Evolutionary conservation across 208 protist species (phyloP).

Genomic region (Endotrypanum monterogeii): DNA sequence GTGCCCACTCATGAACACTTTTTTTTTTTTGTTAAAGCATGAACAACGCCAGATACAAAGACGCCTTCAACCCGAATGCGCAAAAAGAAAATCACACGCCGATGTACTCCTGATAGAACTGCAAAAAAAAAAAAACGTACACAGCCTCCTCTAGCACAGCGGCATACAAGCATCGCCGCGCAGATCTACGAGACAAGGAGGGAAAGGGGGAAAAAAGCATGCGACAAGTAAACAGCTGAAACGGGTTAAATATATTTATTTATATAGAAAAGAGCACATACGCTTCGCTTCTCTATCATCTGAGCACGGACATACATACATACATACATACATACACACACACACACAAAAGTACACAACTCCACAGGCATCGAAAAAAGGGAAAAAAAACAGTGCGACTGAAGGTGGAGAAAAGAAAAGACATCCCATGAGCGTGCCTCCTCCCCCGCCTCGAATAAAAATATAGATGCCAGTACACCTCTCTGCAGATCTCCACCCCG

Average conservation of each 20-base stretch:
- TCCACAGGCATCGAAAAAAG: background rate
- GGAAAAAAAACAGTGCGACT: background rate
- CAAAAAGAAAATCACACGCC: background rate
- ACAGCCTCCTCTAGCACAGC: background rate
- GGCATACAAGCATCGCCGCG: background rate
- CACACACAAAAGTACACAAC: background rate
- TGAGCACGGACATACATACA: background rate
- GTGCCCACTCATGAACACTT: background rate
- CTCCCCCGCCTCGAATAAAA: too few relatives aligned
- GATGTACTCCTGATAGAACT: background rate
- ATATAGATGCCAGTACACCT: background rate
- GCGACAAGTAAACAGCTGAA: background rate
- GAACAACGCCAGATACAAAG: background rate
- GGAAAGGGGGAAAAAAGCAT: background rate
- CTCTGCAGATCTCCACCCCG: background rate
- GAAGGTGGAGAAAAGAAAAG: background rate
- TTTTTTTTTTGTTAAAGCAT: background rate
- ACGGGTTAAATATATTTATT: background rate
- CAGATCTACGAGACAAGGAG: background rate
- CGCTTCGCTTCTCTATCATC: background rate
- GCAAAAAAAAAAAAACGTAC: background rate
- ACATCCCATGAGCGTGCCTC: background rate
- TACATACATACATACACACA: background rate
- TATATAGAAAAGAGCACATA: background rate
- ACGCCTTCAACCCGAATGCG: background rate